Evolutionary conservation across 805 yeast species (phyloP).

Genomic region (Candida tallmaniae): DNA sequence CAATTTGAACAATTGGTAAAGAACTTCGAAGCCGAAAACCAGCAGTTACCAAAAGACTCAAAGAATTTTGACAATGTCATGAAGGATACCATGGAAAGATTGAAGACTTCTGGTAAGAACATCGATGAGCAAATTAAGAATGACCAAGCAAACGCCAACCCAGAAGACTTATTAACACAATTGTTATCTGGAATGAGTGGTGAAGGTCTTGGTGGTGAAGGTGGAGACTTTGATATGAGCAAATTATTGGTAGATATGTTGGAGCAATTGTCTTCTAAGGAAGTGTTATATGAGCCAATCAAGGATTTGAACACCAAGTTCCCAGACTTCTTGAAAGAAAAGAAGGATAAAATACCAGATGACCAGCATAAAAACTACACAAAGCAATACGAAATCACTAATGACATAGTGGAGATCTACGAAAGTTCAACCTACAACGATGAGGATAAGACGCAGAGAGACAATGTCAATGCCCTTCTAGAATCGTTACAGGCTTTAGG

Average conservation of each 20-base stretch:
- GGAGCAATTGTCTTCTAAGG: slow-evolving; percentile 78
- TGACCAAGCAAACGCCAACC: slow-evolving; percentile 36
- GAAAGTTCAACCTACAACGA: slow-evolving; percentile 64
- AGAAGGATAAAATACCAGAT: slow-evolving; percentile 39
- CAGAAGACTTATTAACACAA: slow-evolving; percentile 57
- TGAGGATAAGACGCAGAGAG: slow-evolving; percentile 37
- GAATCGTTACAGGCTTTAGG: slow-evolving; percentile 73
- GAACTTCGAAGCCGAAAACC: slow-evolving; percentile 35
- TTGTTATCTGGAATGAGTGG: slow-evolving; percentile 48
- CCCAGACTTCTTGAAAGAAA: slow-evolving; percentile 62
- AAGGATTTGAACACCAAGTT: slow-evolving; percentile 72
- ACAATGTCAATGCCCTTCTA: slow-evolving; percentile 51
- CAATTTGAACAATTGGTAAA: slow-evolving; percentile 48
- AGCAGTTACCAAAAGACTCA: slow-evolving; percentile 27
- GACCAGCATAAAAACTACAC: slow-evolving; percentile 52
- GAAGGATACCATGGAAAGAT: slow-evolving; percentile 71
- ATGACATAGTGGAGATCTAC: slow-evolving; percentile 58
- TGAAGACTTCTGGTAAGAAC: slow-evolving; percentile 69
- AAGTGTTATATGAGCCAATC: slow-evolving; percentile 82
- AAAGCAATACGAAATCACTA: slow-evolving; percentile 59
- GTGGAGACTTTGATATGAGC: slow-evolving; percentile 54
- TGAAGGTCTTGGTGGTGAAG: slow-evolving; percentile 32
- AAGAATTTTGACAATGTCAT: slow-evolving; percentile 67
- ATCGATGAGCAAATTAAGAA: slow-evolving; percentile 57
- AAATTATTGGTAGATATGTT: slow-evolving; percentile 68